A percentile compares a stretch with the other conserved stretches of the same genome.
These are phyloP conservation scores for Dacryopinax spathularia DNA, from an alignment of 768 basidiomycete species.

Conservation along the genomic window DNA sequence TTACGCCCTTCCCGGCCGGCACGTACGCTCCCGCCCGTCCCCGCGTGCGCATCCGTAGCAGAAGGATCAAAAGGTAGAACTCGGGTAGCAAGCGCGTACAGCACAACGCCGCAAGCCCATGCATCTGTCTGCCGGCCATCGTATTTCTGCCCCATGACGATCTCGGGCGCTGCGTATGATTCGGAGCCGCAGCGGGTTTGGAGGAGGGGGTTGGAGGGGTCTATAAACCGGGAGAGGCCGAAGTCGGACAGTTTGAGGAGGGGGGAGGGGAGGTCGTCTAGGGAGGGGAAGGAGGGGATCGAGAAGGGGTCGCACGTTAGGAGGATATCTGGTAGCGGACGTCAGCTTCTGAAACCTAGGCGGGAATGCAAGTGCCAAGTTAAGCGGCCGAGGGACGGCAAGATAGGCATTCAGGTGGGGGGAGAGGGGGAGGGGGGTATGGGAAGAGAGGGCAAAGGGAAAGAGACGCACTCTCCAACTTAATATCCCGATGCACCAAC, in stretches of 20 bases:
- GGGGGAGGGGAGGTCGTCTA: slow-evolving; percentile 32
- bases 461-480: slow-evolving; percentile 40
- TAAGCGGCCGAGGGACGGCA: no score
- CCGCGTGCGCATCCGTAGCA: neutral
- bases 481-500: slow-evolving; percentile 82
- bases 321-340: slow-evolving; percentile 45
- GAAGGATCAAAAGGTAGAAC: slow-evolving; percentile 51
- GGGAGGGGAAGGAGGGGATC: slow-evolving; percentile 16
- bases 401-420: no score
- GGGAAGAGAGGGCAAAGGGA: neutral
- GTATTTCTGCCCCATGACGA: slow-evolving; percentile 51
- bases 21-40: slow-evolving; percentile 11
- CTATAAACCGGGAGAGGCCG: slow-evolving; percentile 74
- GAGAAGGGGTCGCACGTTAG: slow-evolving; percentile 41
- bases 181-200: slow-evolving; percentile 77
- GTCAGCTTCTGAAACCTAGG: no score
- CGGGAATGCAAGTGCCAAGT: neutral
- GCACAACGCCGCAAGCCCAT: slow-evolving; percentile 81
- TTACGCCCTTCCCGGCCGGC: slow-evolving; percentile 29
- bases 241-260: slow-evolving; percentile 80
- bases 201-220: slow-evolving; percentile 45
- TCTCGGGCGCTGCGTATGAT: slow-evolving; percentile 72
- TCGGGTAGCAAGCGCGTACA: slow-evolving; percentile 61
- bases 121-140: slow-evolving; percentile 76
- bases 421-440: neutral